Conservation (phyloP, 305 asterid species). For the Fraxinus angustifolia region DNA sequence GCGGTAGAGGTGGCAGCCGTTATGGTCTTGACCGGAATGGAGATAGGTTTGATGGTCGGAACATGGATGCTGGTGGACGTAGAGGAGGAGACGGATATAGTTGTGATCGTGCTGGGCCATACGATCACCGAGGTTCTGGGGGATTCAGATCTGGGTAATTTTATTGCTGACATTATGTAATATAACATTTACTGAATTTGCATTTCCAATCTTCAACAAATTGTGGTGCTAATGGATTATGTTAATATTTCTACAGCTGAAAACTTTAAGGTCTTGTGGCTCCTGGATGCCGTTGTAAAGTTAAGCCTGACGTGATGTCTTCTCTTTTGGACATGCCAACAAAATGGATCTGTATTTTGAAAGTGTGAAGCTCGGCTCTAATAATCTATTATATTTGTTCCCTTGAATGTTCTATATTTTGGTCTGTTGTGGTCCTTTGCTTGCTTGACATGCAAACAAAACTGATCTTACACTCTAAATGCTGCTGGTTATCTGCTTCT, state of each 20-base stretch:
- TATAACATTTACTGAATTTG: neutral
- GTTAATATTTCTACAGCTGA: constrained; percentile 40
- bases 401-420: constrained; percentile 49
- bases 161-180: neutral
- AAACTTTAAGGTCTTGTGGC: constrained; percentile 31
- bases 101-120: constrained; percentile 84
- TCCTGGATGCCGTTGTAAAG: constrained; percentile 14
- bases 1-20: constrained; percentile 26
- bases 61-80: constrained; percentile 46
- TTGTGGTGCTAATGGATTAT: constrained; percentile 12
- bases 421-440: constrained; percentile 42
- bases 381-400: constrained; percentile 53
- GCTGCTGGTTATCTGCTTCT: constrained; percentile 64
- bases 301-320: constrained; percentile 12
- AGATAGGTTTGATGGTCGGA: constrained; percentile 57
- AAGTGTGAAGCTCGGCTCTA: constrained; percentile 44
- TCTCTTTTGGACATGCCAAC: constrained; percentile 27
- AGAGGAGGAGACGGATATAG: constrained; percentile 65
- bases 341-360: constrained; percentile 35
- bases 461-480: constrained; percentile 43
- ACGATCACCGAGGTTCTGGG: constrained; percentile 66
- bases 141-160: constrained; percentile 44
- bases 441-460: constrained; percentile 46
- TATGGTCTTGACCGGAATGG: constrained; percentile 71
- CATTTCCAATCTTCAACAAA: neutral